phyloP scores from a whole-genome alignment of 2,329 filamentous ascomycete species.

The Leptosphaerulina australis region DNA sequence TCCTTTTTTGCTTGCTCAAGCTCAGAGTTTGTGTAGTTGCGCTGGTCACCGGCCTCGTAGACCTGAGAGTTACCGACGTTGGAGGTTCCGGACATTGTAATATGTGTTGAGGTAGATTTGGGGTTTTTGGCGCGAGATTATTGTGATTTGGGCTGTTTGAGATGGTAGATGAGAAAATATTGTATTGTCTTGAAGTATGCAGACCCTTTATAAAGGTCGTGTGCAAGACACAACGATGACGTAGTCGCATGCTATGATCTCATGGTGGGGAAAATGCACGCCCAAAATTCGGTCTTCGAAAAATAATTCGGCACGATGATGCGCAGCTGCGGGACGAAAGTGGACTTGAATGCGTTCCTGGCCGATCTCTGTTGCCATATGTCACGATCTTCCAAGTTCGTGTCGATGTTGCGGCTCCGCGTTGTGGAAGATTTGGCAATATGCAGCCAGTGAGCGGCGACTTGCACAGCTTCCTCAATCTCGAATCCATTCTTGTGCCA shows the following conservation, averaged over 20 bases:
- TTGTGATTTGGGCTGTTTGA: background rate
- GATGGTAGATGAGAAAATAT: slow-evolving; percentile 3
- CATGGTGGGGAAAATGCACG: slow-evolving; percentile 32
- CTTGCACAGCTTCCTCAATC: slow-evolving; percentile 8
- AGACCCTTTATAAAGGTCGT: slow-evolving; percentile 22
- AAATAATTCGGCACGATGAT: slow-evolving; percentile 15
- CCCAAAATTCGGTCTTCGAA: slow-evolving; percentile 26
- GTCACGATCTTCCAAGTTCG: slow-evolving; percentile 11
- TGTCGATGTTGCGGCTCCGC: slow-evolving; percentile 13
- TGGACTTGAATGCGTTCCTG: slow-evolving; percentile 15
- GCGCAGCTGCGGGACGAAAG: slow-evolving; percentile 14
- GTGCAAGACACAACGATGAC: slow-evolving; percentile 26
- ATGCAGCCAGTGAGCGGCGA: slow-evolving; percentile 5
- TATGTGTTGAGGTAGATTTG: slow-evolving; percentile 8
- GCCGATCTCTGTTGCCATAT: slow-evolving; percentile 8
- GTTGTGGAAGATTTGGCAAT: background rate
- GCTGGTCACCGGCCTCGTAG: slow-evolving; percentile 81
- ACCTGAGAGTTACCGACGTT: slow-evolving; percentile 69
- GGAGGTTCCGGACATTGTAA: slow-evolving; percentile 61
- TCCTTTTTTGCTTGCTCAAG: slow-evolving; percentile 59
- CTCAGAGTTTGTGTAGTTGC: slow-evolving; percentile 63
- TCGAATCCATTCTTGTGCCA: background rate
- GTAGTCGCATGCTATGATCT: slow-evolving; percentile 30
- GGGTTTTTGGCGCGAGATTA: background rate
- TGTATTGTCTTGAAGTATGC: slow-evolving; percentile 3